These are phyloP conservation scores for Blastobotrys peoriensis DNA, from an alignment of 805 yeast species.

Conservation along the genomic window DNA sequence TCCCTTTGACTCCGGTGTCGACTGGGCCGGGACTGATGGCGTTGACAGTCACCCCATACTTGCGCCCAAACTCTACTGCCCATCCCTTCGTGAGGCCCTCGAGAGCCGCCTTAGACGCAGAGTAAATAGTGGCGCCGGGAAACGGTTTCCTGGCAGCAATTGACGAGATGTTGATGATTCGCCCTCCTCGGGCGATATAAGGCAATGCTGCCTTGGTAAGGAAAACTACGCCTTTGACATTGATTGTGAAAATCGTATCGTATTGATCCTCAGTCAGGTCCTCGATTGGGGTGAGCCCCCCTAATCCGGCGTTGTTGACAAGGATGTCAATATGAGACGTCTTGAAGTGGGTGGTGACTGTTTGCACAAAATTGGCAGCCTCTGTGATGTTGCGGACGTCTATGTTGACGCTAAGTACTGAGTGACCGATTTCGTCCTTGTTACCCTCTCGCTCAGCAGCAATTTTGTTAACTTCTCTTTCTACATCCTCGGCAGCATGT, in stretches of 20 bases:
- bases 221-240: slow-evolving; percentile 16
- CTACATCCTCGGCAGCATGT: too few species aligned
- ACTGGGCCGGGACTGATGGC: too few species aligned
- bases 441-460: too few species aligned
- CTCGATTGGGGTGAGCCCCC: slow-evolving; percentile 5
- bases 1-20: too few species aligned
- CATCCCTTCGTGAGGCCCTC: background rate
- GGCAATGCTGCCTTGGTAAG: slow-evolving; percentile 15
- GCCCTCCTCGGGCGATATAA: slow-evolving; percentile 10
- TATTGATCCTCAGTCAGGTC: slow-evolving; percentile 12
- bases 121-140: background rate
- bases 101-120: background rate
- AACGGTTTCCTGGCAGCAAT: slow-evolving; percentile 1
- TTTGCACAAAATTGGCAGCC: too few species aligned
- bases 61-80: background rate
- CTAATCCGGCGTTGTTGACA: slow-evolving; percentile 33
- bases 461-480: too few species aligned
- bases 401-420: too few species aligned
- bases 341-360: too few species aligned
- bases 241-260: slow-evolving; percentile 11
- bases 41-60: too few species aligned
- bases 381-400: too few species aligned
- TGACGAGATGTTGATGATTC: slow-evolving; percentile 16
- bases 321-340: slow-evolving; percentile 33
- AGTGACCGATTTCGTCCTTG: too few species aligned